Conservation (phyloP, 2,329 filamentous ascomycete genomes). For the Aspergillus glaucus region DNA sequence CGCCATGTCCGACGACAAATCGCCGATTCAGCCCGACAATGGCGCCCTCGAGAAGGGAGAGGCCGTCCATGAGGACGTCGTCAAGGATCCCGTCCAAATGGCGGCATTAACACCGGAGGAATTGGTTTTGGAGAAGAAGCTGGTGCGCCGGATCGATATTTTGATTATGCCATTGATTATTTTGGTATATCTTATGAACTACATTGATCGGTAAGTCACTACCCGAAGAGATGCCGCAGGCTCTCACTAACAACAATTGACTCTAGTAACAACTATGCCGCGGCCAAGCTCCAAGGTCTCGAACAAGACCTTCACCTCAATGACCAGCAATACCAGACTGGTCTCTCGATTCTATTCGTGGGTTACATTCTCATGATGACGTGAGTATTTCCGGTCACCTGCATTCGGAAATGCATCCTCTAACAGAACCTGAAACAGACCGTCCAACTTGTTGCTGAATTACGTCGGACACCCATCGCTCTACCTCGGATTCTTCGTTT, state of each 20-base stretch:
- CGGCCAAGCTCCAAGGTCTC: constrained; percentile 30
- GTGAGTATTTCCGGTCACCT: not conserved
- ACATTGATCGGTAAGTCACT: constrained; percentile 35
- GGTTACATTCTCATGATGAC: constrained; percentile 26
- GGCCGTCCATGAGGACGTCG: constrained; percentile 26
- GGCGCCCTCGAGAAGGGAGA: constrained; percentile 13
- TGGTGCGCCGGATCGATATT: constrained; percentile 32
- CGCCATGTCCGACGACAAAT: constrained; percentile 3
- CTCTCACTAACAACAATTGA: not conserved
- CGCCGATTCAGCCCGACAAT: constrained; percentile 5
- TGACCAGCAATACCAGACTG: constrained; percentile 25
- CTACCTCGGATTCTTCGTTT: constrained; percentile 32
- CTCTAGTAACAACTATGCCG: constrained; percentile 33
- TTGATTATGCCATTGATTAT: constrained; percentile 38
- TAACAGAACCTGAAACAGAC: constrained; percentile 7
- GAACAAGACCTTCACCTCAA: constrained; percentile 27
- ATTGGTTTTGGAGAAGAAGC: constrained; percentile 29
- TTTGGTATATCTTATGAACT: constrained; percentile 40
- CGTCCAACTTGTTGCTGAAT: constrained; percentile 33
- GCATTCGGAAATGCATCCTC: not conserved
- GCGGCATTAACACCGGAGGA: constrained; percentile 20
- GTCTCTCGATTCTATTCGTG: constrained; percentile 31
- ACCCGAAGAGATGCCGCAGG: not conserved
- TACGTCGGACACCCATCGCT: constrained; percentile 27
- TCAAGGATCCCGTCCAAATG: constrained; percentile 16